Percentiles rank a stretch among this genome's conserved stretches.
Evolutionary conservation across 768 basidiomycete genomes (phyloP).

Genomic region (Podaxis mareebaensis): DNA sequence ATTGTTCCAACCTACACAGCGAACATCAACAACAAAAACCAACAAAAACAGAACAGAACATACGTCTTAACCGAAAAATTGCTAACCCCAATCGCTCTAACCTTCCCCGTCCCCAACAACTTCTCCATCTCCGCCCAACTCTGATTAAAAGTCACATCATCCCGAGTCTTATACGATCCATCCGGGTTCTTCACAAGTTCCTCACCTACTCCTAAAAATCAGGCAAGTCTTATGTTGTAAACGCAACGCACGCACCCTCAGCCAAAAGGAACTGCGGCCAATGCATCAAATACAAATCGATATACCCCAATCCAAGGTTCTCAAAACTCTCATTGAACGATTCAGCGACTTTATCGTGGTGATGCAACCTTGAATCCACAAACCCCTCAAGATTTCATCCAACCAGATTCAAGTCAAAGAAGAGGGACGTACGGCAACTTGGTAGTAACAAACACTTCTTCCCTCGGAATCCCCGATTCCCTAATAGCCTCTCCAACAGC

Average conservation of each 20-base stretch:
- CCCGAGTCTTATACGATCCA: conserved; percentile 34
- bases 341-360: conserved; percentile 36
- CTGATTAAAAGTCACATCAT: conserved; percentile 38
- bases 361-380: conserved; percentile 33
- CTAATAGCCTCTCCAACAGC: conserved; percentile 45
- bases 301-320: conserved; percentile 43
- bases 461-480: conserved; percentile 48
- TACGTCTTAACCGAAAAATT: conserved; percentile 63
- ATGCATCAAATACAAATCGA: conserved; percentile 57
- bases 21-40: background rate
- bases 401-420: background rate
- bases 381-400: background rate
- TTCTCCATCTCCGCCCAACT: conserved; percentile 55
- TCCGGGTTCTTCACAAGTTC: conserved; percentile 27
- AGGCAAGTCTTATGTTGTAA: background rate
- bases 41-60: conserved; percentile 13
- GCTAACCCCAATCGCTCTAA: conserved; percentile 55
- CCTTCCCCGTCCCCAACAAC: conserved; percentile 45
- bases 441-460: conserved; percentile 50
- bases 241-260: conserved; percentile 24
- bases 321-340: conserved; percentile 43
- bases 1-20: conserved; percentile 34
- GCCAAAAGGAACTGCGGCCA: conserved; percentile 43
- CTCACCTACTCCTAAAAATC: conserved; percentile 9
- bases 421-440: conserved; percentile 39